These are phyloP conservation scores for Neoarthrinium moseri DNA, from an alignment of 2,329 filamentous ascomycete species.

Conservation along the genomic window DNA sequence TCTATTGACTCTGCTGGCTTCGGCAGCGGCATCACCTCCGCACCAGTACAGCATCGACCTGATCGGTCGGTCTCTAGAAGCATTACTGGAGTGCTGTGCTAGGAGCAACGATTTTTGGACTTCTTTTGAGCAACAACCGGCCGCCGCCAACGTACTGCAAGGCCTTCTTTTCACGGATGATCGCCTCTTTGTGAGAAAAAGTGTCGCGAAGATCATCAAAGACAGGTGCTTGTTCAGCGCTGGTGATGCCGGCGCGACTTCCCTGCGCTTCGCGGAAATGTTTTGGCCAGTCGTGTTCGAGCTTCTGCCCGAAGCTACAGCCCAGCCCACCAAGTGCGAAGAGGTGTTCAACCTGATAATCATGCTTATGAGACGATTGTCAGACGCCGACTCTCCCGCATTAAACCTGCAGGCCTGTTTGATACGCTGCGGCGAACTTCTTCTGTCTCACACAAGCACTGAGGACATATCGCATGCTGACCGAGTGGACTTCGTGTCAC, in stretches of 20 bases:
- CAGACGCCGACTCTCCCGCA: slow-evolving; percentile 18
- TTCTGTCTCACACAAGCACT: slow-evolving; percentile 19
- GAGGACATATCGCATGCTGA: slow-evolving; percentile 39
- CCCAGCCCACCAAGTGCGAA: slow-evolving; percentile 34
- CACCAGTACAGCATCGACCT: slow-evolving; percentile 27
- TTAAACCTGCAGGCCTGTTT: slow-evolving; percentile 23
- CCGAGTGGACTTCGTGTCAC: slow-evolving; percentile 32
- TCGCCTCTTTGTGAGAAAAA: slow-evolving; percentile 33
- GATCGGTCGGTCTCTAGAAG: slow-evolving; percentile 33
- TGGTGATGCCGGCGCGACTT: slow-evolving; percentile 25
- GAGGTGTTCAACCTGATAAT: slow-evolving; percentile 34
- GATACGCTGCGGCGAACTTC: slow-evolving; percentile 21
- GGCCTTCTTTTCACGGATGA: slow-evolving; percentile 36
- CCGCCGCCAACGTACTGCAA: slow-evolving; percentile 27
- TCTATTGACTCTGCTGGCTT: slow-evolving; percentile 20
- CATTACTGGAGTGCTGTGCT: slow-evolving; percentile 38
- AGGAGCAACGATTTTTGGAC: slow-evolving; percentile 37
- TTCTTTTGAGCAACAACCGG: slow-evolving; percentile 29
- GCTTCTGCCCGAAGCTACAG: slow-evolving; percentile 34
- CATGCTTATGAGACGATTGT: slow-evolving; percentile 26
- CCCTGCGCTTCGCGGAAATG: slow-evolving; percentile 39
- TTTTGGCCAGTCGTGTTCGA: slow-evolving; percentile 45
- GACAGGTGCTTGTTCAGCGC: slow-evolving; percentile 16
- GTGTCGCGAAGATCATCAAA: slow-evolving; percentile 31
- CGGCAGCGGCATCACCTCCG: slow-evolving; percentile 17